Conservation (phyloP, 768 basidiomycete genomes). For the Rhodotorula taiwanensis region DNA sequence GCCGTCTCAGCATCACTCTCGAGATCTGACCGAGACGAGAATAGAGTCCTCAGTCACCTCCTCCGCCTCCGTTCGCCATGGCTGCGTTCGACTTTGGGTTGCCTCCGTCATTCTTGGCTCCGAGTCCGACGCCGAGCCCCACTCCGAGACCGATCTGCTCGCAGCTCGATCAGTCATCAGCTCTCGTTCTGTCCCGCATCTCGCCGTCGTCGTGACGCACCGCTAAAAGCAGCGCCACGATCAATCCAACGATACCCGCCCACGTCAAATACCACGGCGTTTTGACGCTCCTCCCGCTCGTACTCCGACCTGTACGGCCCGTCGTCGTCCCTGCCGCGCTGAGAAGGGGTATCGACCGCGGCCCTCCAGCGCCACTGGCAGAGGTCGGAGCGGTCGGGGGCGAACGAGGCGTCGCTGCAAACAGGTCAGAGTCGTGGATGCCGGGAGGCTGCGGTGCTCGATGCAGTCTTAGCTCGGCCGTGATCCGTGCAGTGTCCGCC, state of each 20-base stretch:
- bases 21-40: too few species aligned
- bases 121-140: constrained; percentile 26
- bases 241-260: neutral
- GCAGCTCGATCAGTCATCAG: neutral
- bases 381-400: neutral
- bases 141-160: constrained; percentile 16
- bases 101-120: constrained; percentile 6
- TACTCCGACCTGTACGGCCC: constrained; percentile 1
- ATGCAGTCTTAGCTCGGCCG: too few species aligned
- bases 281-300: constrained; percentile 10
- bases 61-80: neutral
- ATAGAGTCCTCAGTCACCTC: too few species aligned
- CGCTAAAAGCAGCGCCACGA: neutral
- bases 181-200: too few species aligned
- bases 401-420: too few species aligned
- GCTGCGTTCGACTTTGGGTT: neutral
- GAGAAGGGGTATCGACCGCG: neutral
- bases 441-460: constrained; percentile 5
- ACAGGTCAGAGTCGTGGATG: constrained; percentile 10
- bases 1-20: too few species aligned
- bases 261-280: constrained; percentile 23
- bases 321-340: constrained; percentile 2
- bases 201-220: neutral
- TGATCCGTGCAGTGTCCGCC: too few species aligned
- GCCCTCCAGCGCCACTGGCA: neutral